Percentiles rank a stretch among this genome's conserved stretches.
These are phyloP conservation scores for Plasmodium yoelii DNA, from an alignment of 169 alveolate genomes.

Conservation along the genomic window DNA sequence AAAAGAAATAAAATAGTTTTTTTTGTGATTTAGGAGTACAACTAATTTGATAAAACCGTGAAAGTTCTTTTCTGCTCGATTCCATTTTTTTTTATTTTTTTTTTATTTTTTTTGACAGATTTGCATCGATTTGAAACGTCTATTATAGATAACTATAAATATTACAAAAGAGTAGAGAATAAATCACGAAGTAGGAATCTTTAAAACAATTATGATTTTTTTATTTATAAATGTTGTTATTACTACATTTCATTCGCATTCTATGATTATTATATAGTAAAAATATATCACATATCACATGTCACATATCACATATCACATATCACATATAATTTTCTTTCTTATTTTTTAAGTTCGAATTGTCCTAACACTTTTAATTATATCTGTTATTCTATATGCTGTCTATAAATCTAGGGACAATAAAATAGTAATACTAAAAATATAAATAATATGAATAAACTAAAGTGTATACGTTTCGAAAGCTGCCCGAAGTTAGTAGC, in stretches of 20 bases:
- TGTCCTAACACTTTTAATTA: constrained; percentile 4
- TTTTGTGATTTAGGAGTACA: not conserved
- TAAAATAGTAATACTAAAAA: constrained; percentile 10
- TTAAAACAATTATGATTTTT: not conserved
- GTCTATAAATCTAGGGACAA: constrained; percentile 11
- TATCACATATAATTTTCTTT: no score
- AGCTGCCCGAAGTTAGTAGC: not conserved
- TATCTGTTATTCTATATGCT: constrained; percentile 14
- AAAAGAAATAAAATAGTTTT: no score
- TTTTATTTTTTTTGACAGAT: constrained; percentile 17
- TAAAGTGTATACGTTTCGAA: not conserved
- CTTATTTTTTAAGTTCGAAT: constrained; percentile 31
- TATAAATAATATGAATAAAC: not conserved
- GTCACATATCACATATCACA: no score
- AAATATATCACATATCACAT: no score
- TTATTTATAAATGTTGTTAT: not conserved
- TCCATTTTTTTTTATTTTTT: not conserved
- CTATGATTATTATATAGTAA: not conserved
- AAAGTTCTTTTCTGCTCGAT: not conserved
- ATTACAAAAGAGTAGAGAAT: constrained; percentile 26
- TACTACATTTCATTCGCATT: not conserved
- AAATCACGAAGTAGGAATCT: constrained; percentile 28
- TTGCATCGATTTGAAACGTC: constrained; percentile 58
- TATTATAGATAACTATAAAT: constrained; percentile 36
- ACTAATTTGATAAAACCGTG: not conserved